Evolutionary conservation across 441 rosid species (phyloP), one percentile per base, ranked within the genome.

Genomic region (Gossypium schwendimanii): DNA sequence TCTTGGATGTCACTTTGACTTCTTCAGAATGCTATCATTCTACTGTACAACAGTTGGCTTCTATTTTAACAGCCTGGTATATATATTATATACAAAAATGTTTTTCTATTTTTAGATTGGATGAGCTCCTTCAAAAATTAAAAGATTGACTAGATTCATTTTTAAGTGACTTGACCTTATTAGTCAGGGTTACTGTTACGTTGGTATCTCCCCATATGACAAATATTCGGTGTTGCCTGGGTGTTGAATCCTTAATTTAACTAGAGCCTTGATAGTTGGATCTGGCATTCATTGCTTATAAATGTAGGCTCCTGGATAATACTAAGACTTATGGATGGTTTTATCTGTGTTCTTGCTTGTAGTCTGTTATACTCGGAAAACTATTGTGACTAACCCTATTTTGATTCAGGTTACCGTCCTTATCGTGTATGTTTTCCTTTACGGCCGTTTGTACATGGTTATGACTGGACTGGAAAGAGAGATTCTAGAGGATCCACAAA

Each of bases 1-100:
- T 73, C 91, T 95, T 69, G 99, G 98, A n/a, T 97, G 89, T 79
- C 92, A 92, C 28, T 92, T 95, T 83, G 99, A 95, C 72, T 95
- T 95, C 83, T 95, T 92, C 86, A 81, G 99, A 63, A 95, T 95
- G 99, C 26, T 92, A 66, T 95, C 99, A n/a, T 91, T 88, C 77
- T 95, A 91, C 77, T 81, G 80, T 74, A 91, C 99, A 71, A 92
- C 99, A 28, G 75, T 95, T 75, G 99, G 99, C 58, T 95, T 91
- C 90, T 95, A 92, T 79, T 87, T 94, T 82, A 92, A 91, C 81
- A 88, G 94, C 61, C 60, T 91, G 92, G 98, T 93, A 87, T 10
- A 84, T 79, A 18, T 86, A 12, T 83, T 79, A 21, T 26, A 65
- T 14, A 3, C 39, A 8, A 31, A 2, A 2, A 5, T 12, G 23